Conservation (phyloP, 176 grass and related monocot genomes). For the Juncus inflexus region DNA sequence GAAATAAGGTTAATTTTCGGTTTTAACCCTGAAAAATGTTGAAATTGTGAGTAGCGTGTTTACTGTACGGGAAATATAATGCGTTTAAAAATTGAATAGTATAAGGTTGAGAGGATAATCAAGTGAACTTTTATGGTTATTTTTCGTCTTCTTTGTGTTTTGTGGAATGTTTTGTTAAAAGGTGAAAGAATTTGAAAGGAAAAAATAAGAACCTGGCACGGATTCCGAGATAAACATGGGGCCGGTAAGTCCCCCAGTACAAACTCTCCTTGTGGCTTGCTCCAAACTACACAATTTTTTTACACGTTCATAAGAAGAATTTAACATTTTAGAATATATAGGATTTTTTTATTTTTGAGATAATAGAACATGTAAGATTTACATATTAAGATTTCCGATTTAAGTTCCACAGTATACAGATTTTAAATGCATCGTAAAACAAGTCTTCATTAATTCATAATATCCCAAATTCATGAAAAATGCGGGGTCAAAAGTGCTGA, state of each 20-base stretch:
- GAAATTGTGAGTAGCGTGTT: constrained; percentile 16
- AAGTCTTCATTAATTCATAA: not conserved
- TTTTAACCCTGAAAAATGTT: constrained; percentile 3
- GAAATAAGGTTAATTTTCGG: constrained; percentile 9
- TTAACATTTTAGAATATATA: constrained; percentile 23
- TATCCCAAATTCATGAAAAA: not conserved
- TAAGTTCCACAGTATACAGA: not conserved
- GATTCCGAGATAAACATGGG: constrained; percentile 89
- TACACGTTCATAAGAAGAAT: constrained; percentile 25
- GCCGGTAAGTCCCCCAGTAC: constrained; percentile 94
- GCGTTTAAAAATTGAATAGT: not conserved
- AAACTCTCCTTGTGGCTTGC: constrained; percentile 79
- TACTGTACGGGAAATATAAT: constrained; percentile 16
- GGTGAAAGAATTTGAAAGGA: too few relatives aligned
- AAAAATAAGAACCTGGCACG: constrained; percentile 63
- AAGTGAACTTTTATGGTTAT: not conserved
- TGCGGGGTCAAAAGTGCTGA: not conserved
- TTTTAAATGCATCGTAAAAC: not conserved
- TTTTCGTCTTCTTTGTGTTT: not conserved
- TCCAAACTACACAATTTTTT: constrained; percentile 68
- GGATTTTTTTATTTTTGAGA: constrained; percentile 6
- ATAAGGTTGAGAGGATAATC: not conserved
- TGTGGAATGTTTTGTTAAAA: not conserved
- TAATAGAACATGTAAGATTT: not conserved
- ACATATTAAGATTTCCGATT: not conserved